Evolutionary conservation across 2,329 filamentous ascomycete species (phyloP).

Genomic region (Polychaeton citri): DNA sequence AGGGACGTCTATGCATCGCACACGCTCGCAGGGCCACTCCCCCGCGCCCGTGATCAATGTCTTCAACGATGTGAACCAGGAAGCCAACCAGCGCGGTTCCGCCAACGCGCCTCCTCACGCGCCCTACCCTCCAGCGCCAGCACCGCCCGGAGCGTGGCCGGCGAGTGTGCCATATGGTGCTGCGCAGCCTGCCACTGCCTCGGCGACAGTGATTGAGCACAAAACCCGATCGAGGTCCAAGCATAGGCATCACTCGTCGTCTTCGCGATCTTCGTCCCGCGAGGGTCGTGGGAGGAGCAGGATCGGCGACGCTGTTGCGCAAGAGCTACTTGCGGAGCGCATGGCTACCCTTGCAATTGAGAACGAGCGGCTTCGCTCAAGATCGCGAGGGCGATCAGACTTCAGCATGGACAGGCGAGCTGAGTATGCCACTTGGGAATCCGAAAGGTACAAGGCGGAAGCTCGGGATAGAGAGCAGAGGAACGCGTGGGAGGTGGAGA

Average conservation of each 20-base stretch:
- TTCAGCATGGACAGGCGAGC: constrained; percentile 4
- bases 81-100: constrained; percentile 7
- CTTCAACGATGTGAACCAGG: constrained; percentile 29
- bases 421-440: background rate
- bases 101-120: constrained; percentile 7
- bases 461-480: constrained; percentile 6
- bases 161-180: background rate
- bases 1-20: constrained; percentile 23
- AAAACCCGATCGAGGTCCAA: background rate
- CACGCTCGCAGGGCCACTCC: constrained; percentile 29
- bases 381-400: constrained; percentile 20
- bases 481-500: constrained; percentile 18
- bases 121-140: constrained; percentile 17
- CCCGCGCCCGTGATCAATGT: constrained; percentile 34
- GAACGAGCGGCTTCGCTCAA: constrained; percentile 19
- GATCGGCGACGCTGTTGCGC: constrained; percentile 14
- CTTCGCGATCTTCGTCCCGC: background rate
- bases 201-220: background rate
- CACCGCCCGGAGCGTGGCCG: constrained; percentile 7
- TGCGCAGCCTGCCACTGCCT: background rate
- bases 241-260: background rate
- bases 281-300: background rate
- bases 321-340: constrained; percentile 11
- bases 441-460: background rate
- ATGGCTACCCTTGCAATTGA: background rate